Conservation (phyloP, 1,284 basidiomycete species). For the Trametes versicolor region DNA sequence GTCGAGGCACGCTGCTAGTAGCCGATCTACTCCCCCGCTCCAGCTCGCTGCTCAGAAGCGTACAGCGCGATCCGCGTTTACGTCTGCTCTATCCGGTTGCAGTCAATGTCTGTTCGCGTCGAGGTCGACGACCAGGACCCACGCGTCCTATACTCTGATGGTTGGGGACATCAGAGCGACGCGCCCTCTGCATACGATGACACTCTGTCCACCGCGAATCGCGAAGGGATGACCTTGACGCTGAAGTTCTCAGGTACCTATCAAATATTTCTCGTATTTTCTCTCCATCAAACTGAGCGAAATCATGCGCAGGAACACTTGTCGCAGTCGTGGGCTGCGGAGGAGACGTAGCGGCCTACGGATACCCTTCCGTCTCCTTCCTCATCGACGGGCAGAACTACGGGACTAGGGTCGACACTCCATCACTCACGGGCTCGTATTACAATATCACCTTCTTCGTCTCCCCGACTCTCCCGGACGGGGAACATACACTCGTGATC, state of each 20-base stretch:
- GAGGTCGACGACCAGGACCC: neutral
- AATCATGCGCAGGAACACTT: neutral
- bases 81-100: too few species aligned
- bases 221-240: constrained; percentile 23
- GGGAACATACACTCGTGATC: constrained; percentile 8
- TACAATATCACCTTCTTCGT: constrained; percentile 19
- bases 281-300: too few species aligned
- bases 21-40: too few species aligned
- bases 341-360: neutral
- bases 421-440: neutral
- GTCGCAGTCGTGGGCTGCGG: neutral
- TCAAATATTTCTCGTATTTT: neutral
- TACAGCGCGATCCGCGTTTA: too few species aligned
- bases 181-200: constrained; percentile 3
- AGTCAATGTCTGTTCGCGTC: too few species aligned
- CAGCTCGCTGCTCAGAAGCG: too few species aligned
- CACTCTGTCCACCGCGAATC: constrained; percentile 19
- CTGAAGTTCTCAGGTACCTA: constrained; percentile 26
- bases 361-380: neutral
- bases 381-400: constrained; percentile 8
- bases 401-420: neutral
- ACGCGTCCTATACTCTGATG: neutral
- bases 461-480: constrained; percentile 12
- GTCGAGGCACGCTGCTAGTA: too few species aligned
- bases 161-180: neutral